Evolutionary conservation across 768 basidiomycete genomes (phyloP).

Genomic region (Termitomyces sp.): DNA sequence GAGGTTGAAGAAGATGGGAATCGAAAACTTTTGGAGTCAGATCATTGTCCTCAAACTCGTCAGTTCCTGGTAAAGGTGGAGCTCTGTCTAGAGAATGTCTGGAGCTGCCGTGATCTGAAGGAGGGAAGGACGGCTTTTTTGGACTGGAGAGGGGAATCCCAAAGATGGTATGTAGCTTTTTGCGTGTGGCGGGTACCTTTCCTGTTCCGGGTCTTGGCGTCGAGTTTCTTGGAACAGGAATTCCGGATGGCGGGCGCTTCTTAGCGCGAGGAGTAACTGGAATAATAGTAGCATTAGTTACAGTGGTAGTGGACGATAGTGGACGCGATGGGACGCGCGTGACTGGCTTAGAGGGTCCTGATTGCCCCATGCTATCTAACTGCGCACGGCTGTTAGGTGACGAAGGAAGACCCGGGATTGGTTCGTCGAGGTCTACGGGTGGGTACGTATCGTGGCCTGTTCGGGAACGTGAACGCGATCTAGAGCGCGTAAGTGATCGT

Average conservation of each 20-base stretch:
- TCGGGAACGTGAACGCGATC: conserved; percentile 55
- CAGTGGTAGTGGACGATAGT: conserved; percentile 57
- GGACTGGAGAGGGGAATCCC: conserved; percentile 32
- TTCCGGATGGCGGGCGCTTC: conserved; percentile 20
- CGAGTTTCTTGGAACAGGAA: conserved; percentile 18
- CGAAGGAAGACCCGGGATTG: conserved; percentile 17
- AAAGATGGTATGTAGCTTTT: conserved; percentile 41
- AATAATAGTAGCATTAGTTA: conserved; percentile 55
- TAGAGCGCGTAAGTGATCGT: conserved; percentile 44
- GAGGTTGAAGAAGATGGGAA: conserved; percentile 16
- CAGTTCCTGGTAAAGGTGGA: conserved; percentile 10
- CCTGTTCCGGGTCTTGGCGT: conserved; percentile 23
- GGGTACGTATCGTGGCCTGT: conserved; percentile 16
- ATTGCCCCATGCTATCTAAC: conserved; percentile 15
- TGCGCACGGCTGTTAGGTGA: conserved; percentile 8
- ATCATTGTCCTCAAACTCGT: conserved; percentile 18
- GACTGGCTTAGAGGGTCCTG: conserved; percentile 37
- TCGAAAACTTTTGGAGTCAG: conserved; percentile 23
- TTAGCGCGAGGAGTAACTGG: conserved; percentile 45
- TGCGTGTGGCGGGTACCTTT: conserved; percentile 30
- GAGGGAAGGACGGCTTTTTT: conserved; percentile 31
- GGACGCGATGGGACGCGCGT: conserved; percentile 53
- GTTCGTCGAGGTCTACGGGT: conserved; percentile 13
- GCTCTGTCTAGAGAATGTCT: conserved; percentile 16
- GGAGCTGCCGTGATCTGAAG: conserved; percentile 26